Evolutionary conservation across 2,329 filamentous ascomycete genomes (phyloP).

Genomic region (Orbilia brochopaga): DNA sequence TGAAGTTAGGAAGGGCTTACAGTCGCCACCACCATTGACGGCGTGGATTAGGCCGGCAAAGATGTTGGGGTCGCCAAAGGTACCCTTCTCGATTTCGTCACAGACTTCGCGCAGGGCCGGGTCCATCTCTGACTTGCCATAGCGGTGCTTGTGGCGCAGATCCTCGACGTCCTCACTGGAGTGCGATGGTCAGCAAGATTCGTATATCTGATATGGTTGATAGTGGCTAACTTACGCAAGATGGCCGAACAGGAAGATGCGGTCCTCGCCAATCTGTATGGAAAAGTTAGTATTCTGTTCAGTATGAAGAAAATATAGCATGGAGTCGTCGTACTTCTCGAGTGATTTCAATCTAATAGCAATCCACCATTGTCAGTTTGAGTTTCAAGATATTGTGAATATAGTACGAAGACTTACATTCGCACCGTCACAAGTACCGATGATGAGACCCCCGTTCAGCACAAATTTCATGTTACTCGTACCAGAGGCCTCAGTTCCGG

Average conservation of each 20-base stretch:
- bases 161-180: constrained; percentile 77
- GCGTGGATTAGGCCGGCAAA: constrained; percentile 84
- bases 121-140: constrained; percentile 79
- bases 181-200: neutral
- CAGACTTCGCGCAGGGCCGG: constrained; percentile 80
- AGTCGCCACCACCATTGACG: constrained; percentile 91
- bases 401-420: constrained; percentile 70
- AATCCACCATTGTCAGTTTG: constrained; percentile 7
- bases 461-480: constrained; percentile 97
- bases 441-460: constrained; percentile 93
- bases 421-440: constrained; percentile 95
- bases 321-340: constrained; percentile 65
- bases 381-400: constrained; percentile 28
- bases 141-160: constrained; percentile 86
- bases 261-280: constrained; percentile 77
- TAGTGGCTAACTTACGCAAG: constrained; percentile 70
- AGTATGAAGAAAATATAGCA: neutral
- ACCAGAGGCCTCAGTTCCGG: constrained; percentile 79
- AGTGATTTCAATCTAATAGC: constrained; percentile 83
- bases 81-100: constrained; percentile 76
- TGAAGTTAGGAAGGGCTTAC: constrained; percentile 25
- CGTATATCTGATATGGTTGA: neutral
- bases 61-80: constrained; percentile 77
- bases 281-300: constrained; percentile 12
- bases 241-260: constrained; percentile 98